phyloP scores from a whole-genome alignment of 345 rosid species.

The Noccaea caerulescens region DNA sequence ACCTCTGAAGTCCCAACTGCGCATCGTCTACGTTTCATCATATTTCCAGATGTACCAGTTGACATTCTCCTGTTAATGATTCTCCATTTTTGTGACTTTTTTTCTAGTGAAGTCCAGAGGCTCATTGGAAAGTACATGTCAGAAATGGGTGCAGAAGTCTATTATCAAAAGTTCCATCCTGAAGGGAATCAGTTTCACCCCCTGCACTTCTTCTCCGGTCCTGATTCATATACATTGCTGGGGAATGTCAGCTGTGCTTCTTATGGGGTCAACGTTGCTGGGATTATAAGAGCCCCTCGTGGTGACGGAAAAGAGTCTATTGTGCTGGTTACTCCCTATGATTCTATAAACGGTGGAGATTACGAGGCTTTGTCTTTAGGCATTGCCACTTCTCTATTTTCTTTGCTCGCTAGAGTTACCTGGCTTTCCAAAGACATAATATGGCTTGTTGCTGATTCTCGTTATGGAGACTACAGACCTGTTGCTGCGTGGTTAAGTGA shows the following conservation, averaged over 20 bases:
- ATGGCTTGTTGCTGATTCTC: slow-evolving; percentile 90
- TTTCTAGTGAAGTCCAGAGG: slow-evolving; percentile 63
- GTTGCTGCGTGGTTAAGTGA: slow-evolving; percentile 87
- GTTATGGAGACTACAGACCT: slow-evolving; percentile 78
- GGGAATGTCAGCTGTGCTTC: slow-evolving; percentile 63
- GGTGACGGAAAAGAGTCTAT: slow-evolving; percentile 96
- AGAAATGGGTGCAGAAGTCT: slow-evolving; percentile 82
- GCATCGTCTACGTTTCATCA: not conserved
- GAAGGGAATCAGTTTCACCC: slow-evolving; percentile 68
- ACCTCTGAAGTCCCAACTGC: not conserved
- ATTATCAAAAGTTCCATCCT: slow-evolving; percentile 75
- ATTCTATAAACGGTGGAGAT: slow-evolving; percentile 53
- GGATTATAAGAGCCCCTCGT: slow-evolving; percentile 91
- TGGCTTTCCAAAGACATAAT: slow-evolving; percentile 94
- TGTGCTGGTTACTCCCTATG: slow-evolving; percentile 87
- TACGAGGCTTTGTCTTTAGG: slow-evolving; percentile 67
- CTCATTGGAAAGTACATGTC: slow-evolving; percentile 67
- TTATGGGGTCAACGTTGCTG: slow-evolving; percentile 55
- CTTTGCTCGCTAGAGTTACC: slow-evolving; percentile 77
- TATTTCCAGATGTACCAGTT: not conserved
- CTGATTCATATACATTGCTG: slow-evolving; percentile 47
- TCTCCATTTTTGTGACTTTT: slow-evolving; percentile 1
- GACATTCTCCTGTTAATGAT: slow-evolving; percentile 14
- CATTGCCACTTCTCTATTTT: slow-evolving; percentile 68
- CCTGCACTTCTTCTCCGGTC: slow-evolving; percentile 75